Percentiles rank a stretch among this genome's conserved stretches.
These are phyloP conservation scores for Botryotinia convoluta DNA, from an alignment of 2,329 filamentous ascomycete genomes.

Conservation along the genomic window DNA sequence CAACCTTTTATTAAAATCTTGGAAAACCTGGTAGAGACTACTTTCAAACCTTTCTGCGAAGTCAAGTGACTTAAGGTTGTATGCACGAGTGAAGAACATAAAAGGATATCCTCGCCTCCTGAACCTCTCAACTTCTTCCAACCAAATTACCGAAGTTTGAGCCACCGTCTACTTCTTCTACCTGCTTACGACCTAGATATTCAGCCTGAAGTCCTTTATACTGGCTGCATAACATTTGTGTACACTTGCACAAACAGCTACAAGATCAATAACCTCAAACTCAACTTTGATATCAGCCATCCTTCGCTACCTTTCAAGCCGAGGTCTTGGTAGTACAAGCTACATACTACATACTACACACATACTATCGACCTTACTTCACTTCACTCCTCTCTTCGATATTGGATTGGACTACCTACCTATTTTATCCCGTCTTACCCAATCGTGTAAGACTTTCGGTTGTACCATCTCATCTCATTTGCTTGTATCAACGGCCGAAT, in stretches of 20 bases:
- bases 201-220: neutral
- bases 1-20: slow-evolving; percentile 8
- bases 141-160: neutral
- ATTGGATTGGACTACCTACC: slow-evolving; percentile 3
- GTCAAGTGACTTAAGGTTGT: slow-evolving; percentile 20
- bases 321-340: neutral
- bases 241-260: neutral
- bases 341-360: neutral
- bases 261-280: neutral
- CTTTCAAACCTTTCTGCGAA: neutral
- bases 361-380: neutral
- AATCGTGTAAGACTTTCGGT: slow-evolving; percentile 15
- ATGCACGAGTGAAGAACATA: slow-evolving; percentile 21
- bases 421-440: slow-evolving; percentile 6
- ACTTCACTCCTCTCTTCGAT: neutral
- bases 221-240: slow-evolving; percentile 6
- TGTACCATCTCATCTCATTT: slow-evolving; percentile 10
- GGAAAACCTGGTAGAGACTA: slow-evolving; percentile 16
- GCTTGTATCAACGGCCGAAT: slow-evolving; percentile 10
- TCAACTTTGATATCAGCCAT: neutral
- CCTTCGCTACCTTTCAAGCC: neutral
- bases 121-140: slow-evolving; percentile 13
- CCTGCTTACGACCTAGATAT: neutral
- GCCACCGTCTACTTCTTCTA: slow-evolving; percentile 2
- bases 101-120: slow-evolving; percentile 22